phyloP scores from a whole-genome alignment of 306 rosid species.

The Casuarina cunninghamiana region DNA sequence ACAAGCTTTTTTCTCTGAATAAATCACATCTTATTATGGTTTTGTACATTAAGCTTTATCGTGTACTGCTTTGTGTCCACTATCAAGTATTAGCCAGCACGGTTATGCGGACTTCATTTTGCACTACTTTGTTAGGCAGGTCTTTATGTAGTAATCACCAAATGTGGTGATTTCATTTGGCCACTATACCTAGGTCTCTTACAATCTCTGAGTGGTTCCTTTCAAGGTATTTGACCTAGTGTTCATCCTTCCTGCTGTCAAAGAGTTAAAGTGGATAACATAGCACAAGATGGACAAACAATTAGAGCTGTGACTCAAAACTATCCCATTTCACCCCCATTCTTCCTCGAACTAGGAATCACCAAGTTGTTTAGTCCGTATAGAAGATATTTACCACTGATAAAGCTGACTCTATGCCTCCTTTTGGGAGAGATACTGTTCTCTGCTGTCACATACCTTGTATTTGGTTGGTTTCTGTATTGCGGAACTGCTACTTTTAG shows the following conservation, averaged over 20 bases:
- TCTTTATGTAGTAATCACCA: neutral
- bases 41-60: neutral
- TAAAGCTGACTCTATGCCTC: neutral
- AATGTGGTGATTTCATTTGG: constrained; percentile 15
- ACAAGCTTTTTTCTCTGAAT: neutral
- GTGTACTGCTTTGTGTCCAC: neutral
- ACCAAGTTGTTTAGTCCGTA: neutral
- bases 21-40: neutral
- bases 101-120: neutral
- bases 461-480: neutral
- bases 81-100: neutral
- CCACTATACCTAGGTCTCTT: neutral
- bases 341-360: neutral
- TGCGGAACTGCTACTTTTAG: neutral
- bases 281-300: neutral
- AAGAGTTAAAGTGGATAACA: constrained; percentile 12
- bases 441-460: constrained; percentile 4
- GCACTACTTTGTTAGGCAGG: constrained; percentile 8
- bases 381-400: neutral
- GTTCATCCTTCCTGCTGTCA: constrained; percentile 5
- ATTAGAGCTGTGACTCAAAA: neutral
- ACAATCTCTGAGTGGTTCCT: constrained; percentile 9
- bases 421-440: neutral
- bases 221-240: neutral
- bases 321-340: neutral